phyloP scores from a whole-genome alignment of 495 filamentous ascomycete genomes.

The Penicillium malachiteum region DNA sequence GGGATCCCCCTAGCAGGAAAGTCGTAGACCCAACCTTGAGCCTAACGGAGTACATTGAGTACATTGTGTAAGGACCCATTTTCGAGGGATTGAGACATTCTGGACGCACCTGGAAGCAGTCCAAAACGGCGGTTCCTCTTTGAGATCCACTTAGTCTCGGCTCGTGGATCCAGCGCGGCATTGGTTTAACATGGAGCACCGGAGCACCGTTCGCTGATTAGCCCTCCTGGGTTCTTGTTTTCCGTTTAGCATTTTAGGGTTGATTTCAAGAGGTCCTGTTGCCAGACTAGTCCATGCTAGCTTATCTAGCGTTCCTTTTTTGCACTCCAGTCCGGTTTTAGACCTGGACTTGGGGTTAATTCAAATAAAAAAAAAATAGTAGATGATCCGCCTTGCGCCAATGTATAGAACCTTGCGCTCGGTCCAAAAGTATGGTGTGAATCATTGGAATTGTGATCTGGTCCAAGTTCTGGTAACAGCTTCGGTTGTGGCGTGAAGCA shows the following conservation, averaged over 20 bases:
- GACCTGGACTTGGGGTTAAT: too few species aligned
- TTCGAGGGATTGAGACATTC: conserved; percentile 1
- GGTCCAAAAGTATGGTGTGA: background rate
- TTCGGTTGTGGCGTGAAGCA: conserved; percentile 13
- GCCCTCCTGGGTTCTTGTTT: background rate
- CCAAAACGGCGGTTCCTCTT: conserved; percentile 22
- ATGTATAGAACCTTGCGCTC: conserved; percentile 1
- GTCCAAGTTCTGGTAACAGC: background rate
- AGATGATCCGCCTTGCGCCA: background rate
- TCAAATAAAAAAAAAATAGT: background rate
- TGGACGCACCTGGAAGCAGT: conserved; percentile 16
- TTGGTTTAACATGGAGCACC: conserved; percentile 13
- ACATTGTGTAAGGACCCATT: background rate
- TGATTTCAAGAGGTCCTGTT: background rate
- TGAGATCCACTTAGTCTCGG: conserved; percentile 14
- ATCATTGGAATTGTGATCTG: background rate
- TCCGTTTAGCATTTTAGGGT: background rate
- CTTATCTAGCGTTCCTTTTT: too few species aligned
- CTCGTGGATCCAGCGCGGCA: conserved; percentile 20
- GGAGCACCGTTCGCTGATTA: conserved; percentile 8
- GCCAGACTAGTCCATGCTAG: too few species aligned
- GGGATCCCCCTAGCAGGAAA: background rate
- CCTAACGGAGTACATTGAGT: too few species aligned
- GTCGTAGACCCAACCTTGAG: background rate
- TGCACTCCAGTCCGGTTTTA: too few species aligned